Evolutionary conservation across 495 filamentous ascomycete species (phyloP), one percentile per base, ranked within the genome.

Genomic region (Apiosordaria backusii): DNA sequence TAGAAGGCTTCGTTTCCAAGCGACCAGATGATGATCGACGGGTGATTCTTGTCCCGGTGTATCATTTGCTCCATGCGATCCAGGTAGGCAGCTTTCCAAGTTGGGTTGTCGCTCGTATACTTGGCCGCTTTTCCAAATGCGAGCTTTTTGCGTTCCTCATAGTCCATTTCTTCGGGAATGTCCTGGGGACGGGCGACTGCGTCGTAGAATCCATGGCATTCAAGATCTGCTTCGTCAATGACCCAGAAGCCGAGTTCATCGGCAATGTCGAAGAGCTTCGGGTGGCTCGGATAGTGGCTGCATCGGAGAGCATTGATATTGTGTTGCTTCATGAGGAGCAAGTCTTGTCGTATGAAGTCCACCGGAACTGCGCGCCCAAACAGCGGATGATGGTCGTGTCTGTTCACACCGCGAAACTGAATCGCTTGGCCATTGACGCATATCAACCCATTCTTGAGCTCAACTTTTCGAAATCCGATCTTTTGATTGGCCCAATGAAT

Each of bases 1-100:
- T 87, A 90, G 71, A 86, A 90, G 0, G 88, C 83, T 68, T 90
- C 88, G 63, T 90, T 90, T 0, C 89, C 89, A 3, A 92, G 75
- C 29, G 83, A 86, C 89, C 89, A 92, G 67, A 90, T 86, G 50
- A 91, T 84, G 9, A 92, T 78, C 19, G 80, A 86, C 18, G 89
- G 67, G 64, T 90, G 85, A 65, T 89, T 86, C 68, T 88, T 87
- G 74, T 90, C 87, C 3, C 89, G 80, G 22, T 85, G 81, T 1
- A 92, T 81, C 68, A 91, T 76, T 66, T 89, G 86, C 40, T 76
- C 71, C 59, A 84, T 85, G 4, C 89, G 85, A 70, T 91, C 89
- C 15, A 91, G 62, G 68, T 91, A 91, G 0, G 87, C 85, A 2
- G 78, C 77, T 65, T 80, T 77, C 89, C 89, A 92, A 3, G 75